Evolutionary conservation across 2,329 filamentous ascomycete species (phyloP), one percentile per base, ranked within the genome.

Genomic region (Phyllosticta ampelicida): DNA sequence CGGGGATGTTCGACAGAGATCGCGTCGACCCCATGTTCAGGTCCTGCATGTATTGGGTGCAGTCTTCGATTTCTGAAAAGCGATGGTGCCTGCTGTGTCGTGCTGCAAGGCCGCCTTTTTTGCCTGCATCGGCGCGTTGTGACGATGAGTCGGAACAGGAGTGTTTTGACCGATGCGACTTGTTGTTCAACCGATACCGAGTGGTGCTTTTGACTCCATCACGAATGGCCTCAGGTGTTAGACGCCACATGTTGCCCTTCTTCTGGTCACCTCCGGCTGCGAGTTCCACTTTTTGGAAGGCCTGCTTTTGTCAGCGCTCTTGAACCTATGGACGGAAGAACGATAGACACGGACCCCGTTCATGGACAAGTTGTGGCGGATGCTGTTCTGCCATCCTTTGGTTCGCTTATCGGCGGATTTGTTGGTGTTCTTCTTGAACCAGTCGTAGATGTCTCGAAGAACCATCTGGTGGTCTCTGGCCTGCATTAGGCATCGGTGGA

Each of bases 291-390:
- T 82, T 81, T 62, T 79, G 76, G 68, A 85, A 81, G 9, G 81
- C 80, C 78, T 83, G 61, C 62, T 36, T 49, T 48, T 30, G 48
- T 28, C 54, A 44, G 36, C 13, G 1, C 8, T 18, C 4, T 44
- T n/a, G 8, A 8, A 44, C 30, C 16, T 36, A 16, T 16, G n/a
- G 13, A 8, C 13, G 3, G 36, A 61, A 29, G 21, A 29, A 16
- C 48, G 48, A 59, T n/a, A 20, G 51, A 51, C 16, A 78, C 84
- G 74, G 82, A 96, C 92, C 61, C 81, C 80, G 66, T 97, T 97
- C 91, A 97, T 96, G 53, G 90, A 96, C 8, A 97, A 77, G 65
- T 97, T 97, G 71, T 97, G 92, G 1, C 92, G 83, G 63, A 97
- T 95, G 69, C 89, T 95, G 72, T 96, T 97, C 73, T 92, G 87